These are phyloP conservation scores for Posidonia australis DNA, from an alignment of 106 monocot genomes.

Conservation along the genomic window DNA sequence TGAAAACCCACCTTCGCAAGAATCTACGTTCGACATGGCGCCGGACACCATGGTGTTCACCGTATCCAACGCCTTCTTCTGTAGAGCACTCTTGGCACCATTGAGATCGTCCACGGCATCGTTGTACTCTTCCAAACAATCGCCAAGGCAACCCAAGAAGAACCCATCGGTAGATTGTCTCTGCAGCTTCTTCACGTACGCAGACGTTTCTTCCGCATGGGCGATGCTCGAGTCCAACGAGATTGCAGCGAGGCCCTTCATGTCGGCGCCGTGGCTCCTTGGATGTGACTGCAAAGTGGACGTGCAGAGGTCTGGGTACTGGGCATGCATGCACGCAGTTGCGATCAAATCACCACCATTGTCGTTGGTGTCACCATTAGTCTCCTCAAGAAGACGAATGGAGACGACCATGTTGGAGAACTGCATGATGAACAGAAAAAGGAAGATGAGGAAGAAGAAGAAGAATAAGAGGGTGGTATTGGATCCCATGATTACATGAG, in stretches of 20 bases:
- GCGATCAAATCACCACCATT: constrained; percentile 13
- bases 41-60: constrained; percentile 8
- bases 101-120: constrained; percentile 6
- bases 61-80: not conserved
- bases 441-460: too few relatives aligned
- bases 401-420: too few relatives aligned
- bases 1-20: constrained; percentile 10
- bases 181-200: constrained; percentile 16
- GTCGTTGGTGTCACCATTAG: not conserved
- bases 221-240: constrained; percentile 16
- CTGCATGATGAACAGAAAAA: too few relatives aligned
- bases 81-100: not conserved
- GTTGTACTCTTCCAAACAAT: constrained; percentile 7
- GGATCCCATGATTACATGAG: too few relatives aligned
- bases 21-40: constrained; percentile 9
- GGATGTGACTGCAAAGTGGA: constrained; percentile 38
- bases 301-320: constrained; percentile 56
- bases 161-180: not conserved
- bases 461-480: too few relatives aligned
- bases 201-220: constrained; percentile 7
- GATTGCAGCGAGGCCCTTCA: constrained; percentile 26
- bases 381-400: too few relatives aligned
- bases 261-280: constrained; percentile 20
- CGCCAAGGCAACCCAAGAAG: constrained; percentile 1
- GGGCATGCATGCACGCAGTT: constrained; percentile 36